Conservation (phyloP, 495 filamentous ascomycete species). For the Penicillium robsamsonii region DNA sequence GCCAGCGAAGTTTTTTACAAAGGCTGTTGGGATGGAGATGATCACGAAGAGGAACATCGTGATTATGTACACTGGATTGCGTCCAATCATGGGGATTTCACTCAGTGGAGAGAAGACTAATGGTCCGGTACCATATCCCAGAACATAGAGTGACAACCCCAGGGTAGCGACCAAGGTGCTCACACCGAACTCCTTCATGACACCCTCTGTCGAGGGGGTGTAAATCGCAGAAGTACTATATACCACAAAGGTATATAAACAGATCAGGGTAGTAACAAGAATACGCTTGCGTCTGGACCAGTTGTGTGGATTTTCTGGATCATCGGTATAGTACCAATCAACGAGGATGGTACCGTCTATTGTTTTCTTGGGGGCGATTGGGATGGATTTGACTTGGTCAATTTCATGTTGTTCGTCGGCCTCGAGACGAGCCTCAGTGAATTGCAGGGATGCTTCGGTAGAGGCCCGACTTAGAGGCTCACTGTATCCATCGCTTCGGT, state of each 20-base stretch:
- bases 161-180: slow-evolving; percentile 38
- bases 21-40: slow-evolving; percentile 45
- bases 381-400: slow-evolving; percentile 46
- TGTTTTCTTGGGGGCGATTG: slow-evolving; percentile 44
- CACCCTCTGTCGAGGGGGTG: slow-evolving; percentile 24
- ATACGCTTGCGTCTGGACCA: slow-evolving; percentile 41
- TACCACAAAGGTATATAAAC: slow-evolving; percentile 38
- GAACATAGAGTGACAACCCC: slow-evolving; percentile 53
- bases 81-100: slow-evolving; percentile 51
- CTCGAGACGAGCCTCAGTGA: slow-evolving; percentile 40
- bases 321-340: slow-evolving; percentile 56
- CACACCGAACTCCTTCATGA: slow-evolving; percentile 46
- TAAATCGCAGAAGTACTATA: slow-evolving; percentile 39
- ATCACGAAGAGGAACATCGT: slow-evolving; percentile 53
- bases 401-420: slow-evolving; percentile 33
- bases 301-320: slow-evolving; percentile 55
- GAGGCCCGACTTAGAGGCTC: slow-evolving; percentile 18
- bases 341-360: slow-evolving; percentile 44
- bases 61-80: slow-evolving; percentile 51
- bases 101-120: slow-evolving; percentile 48
- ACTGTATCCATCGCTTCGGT: slow-evolving; percentile 1
- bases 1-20: slow-evolving; percentile 48
- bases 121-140: slow-evolving; percentile 49
- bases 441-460: slow-evolving; percentile 26
- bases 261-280: slow-evolving; percentile 26